A percentile compares a stretch with the other conserved stretches of the same genome.
phyloP scores from a whole-genome alignment of 176 grass and related monocot species.

The Rhynchospora breviuscula region DNA sequence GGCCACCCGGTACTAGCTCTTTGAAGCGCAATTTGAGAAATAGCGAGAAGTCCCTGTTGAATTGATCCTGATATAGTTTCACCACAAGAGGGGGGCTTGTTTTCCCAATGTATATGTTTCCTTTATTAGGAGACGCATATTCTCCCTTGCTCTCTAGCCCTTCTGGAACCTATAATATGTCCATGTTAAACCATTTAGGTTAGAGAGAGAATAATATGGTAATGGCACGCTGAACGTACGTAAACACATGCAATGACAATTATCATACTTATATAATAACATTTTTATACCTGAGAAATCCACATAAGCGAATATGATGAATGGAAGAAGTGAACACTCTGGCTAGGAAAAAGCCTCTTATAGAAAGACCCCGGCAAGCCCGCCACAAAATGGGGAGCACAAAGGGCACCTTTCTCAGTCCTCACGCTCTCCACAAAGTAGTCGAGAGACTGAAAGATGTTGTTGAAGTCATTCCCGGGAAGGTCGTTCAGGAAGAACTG shows the following conservation, averaged over 20 bases:
- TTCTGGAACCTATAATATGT: constrained; percentile 24
- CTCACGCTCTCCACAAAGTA: background rate
- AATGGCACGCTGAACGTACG: too few relatives aligned
- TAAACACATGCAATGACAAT: too few relatives aligned
- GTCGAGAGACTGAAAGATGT: constrained; percentile 34
- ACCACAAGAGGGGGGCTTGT: background rate
- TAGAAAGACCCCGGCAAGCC: constrained; percentile 62
- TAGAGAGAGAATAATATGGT: too few relatives aligned
- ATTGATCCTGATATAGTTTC: constrained; percentile 34
- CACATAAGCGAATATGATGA: constrained; percentile 57
- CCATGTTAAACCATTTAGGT: too few relatives aligned
- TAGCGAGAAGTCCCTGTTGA: constrained; percentile 20
- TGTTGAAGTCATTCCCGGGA: constrained; percentile 45
- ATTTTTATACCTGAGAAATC: constrained; percentile 59
- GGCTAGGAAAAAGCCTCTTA: constrained; percentile 40
- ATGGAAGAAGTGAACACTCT: constrained; percentile 56
- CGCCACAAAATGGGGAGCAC: constrained; percentile 39
- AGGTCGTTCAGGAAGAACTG: constrained; percentile 55
- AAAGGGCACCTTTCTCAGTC: background rate
- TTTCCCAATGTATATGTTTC: constrained; percentile 28
- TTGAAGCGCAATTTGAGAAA: constrained; percentile 26
- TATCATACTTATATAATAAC: background rate
- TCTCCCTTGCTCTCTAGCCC: constrained; percentile 24
- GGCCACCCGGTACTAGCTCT: constrained; percentile 25
- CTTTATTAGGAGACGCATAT: background rate